phyloP scores from a whole-genome alignment of 2,329 filamentous ascomycete genomes.

The Claviceps cyperi region DNA sequence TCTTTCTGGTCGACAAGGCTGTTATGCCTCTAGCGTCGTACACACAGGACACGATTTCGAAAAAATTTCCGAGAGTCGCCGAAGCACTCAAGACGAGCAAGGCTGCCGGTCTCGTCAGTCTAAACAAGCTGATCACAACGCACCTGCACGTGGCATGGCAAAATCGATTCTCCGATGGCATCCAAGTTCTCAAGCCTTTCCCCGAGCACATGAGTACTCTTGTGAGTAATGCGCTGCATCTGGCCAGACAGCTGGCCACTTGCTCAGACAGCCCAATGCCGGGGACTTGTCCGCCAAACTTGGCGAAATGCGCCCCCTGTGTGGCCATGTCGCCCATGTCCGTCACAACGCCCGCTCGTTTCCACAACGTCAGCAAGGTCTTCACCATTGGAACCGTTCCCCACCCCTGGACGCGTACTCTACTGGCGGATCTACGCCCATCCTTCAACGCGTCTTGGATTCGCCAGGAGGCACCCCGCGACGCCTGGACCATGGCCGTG shows the following conservation, averaged over 20 bases:
- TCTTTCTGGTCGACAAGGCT: constrained; percentile 50
- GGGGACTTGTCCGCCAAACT: constrained; percentile 71
- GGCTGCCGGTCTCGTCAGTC: constrained; percentile 45
- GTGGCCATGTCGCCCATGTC: constrained; percentile 44
- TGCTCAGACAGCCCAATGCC: constrained; percentile 64
- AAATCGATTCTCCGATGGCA: constrained; percentile 58
- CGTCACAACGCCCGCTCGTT: constrained; percentile 51
- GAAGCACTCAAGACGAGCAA: constrained; percentile 43
- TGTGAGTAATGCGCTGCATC: constrained; percentile 51
- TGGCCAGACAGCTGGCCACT: constrained; percentile 60
- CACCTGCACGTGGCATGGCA: constrained; percentile 83
- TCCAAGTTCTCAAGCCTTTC: constrained; percentile 69
- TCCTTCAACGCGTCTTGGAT: constrained; percentile 50
- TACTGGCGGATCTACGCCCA: constrained; percentile 48
- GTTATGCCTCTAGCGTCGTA: constrained; percentile 67
- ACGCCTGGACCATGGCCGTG: constrained; percentile 61
- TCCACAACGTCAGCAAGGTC: constrained; percentile 54
- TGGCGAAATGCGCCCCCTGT: constrained; percentile 60
- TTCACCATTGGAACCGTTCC: constrained; percentile 83
- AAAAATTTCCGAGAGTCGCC: constrained; percentile 52
- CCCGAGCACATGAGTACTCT: constrained; percentile 61
- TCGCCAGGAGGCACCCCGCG: constrained; percentile 53
- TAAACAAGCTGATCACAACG: constrained; percentile 65
- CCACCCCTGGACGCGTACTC: constrained; percentile 74
- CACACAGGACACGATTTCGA: constrained; percentile 43